Percentiles rank a stretch among this genome's conserved stretches.
Conservation (phyloP, 1,139 yeast genomes). For the Candida sanyaensis region DNA sequence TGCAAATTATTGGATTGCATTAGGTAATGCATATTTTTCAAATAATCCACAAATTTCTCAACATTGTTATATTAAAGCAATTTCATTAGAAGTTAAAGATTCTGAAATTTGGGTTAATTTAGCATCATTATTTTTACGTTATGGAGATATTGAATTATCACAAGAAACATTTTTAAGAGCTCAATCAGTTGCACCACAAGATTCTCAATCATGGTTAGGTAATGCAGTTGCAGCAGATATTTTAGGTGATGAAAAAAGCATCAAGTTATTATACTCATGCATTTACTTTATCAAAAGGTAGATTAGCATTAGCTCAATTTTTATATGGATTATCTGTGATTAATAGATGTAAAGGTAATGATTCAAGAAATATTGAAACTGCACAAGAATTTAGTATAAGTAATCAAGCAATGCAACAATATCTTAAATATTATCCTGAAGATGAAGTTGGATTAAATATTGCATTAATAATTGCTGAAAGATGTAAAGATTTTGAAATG, state of each 20-base stretch:
- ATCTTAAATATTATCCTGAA: slow-evolving; percentile 65
- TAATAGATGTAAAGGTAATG: slow-evolving; percentile 41
- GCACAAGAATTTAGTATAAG: slow-evolving; percentile 70
- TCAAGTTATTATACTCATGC: slow-evolving; percentile 72
- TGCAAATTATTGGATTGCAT: slow-evolving; percentile 75
- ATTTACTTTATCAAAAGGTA: slow-evolving; percentile 72
- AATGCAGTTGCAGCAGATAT: slow-evolving; percentile 70
- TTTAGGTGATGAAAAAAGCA: slow-evolving; percentile 58
- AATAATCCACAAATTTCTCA: slow-evolving; percentile 76
- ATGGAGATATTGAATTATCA: slow-evolving; percentile 73
- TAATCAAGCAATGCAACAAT: slow-evolving; percentile 70
- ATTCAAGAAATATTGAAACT: slow-evolving; percentile 55
- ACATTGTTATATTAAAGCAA: slow-evolving; percentile 87
- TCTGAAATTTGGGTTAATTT: slow-evolving; percentile 77
- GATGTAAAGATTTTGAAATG: slow-evolving; percentile 60
- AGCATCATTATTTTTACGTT: slow-evolving; percentile 72
- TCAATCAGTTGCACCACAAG: slow-evolving; percentile 80
- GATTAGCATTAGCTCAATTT: slow-evolving; percentile 68
- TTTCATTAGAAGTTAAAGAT: slow-evolving; percentile 67
- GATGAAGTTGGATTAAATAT: slow-evolving; percentile 64
- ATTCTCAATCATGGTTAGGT: slow-evolving; percentile 83
- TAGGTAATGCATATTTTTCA: slow-evolving; percentile 69
- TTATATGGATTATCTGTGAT: slow-evolving; percentile 68
- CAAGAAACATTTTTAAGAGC: slow-evolving; percentile 71
- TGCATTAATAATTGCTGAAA: slow-evolving; percentile 63